These are phyloP conservation scores for Phytophthora ramorum DNA, from an alignment of 352 stramenopile genomes.

Conservation along the genomic window DNA sequence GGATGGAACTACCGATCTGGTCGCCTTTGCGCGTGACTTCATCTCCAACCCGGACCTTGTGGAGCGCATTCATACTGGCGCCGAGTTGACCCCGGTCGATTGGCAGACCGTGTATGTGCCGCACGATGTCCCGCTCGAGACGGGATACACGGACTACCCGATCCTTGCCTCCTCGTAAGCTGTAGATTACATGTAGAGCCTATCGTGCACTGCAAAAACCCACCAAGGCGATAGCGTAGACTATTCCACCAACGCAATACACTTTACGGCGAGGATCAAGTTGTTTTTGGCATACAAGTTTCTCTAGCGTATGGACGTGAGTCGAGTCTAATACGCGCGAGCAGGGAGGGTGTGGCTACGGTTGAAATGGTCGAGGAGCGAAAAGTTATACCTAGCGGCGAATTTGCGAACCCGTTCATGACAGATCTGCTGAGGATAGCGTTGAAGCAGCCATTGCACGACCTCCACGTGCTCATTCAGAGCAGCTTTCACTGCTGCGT, in stretches of 20 bases:
- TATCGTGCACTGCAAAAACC: not conserved
- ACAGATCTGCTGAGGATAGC: conserved; percentile 34
- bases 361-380: conserved; percentile 30
- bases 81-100: conserved; percentile 44
- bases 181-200: not conserved
- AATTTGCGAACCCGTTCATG: conserved; percentile 37
- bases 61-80: conserved; percentile 42
- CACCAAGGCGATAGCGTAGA: not conserved
- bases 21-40: conserved; percentile 67
- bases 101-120: conserved; percentile 41
- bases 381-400: conserved; percentile 39
- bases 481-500: conserved; percentile 30
- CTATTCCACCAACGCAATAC: conserved; percentile 8
- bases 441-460: conserved; percentile 42
- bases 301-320: not conserved
- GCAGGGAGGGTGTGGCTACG: conserved; percentile 4
- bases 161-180: conserved; percentile 14
- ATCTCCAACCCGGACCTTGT: conserved; percentile 74
- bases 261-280: not conserved
- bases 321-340: conserved; percentile 12
- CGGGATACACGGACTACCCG: conserved; percentile 59
- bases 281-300: not conserved
- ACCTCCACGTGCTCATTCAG: conserved; percentile 37
- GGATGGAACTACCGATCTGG: conserved; percentile 46
- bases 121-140: conserved; percentile 24